Base-by-base conservation (phyloP, 2,329 filamentous ascomycete genomes). In the Alternaria angustiovoidea region DNA sequence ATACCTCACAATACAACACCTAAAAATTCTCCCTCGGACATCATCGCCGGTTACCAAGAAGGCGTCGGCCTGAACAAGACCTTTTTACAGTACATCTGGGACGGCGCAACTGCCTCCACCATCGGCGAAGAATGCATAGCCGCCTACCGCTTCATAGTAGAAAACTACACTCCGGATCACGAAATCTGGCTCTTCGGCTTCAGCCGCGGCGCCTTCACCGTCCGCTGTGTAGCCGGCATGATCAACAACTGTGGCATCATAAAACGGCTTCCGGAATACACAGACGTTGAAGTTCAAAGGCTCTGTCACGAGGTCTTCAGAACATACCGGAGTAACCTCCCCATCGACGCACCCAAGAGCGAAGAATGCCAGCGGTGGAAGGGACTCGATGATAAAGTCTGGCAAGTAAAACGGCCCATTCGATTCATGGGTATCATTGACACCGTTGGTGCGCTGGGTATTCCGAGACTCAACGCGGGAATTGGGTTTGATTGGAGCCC, bases 111-210 rank as follows among this genome's bases (percentile, higher is more conserved):
- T 0, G 76, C 75, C 0, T 74, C 74, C 2, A 67, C 71, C n/a
- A 77, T 78, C 39, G 71, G 69, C 32, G 68, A 74, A 7, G 76
- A 77, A 58, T 79, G 76, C 54, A 67, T 75, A 6, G 63, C 67
- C 22, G 73, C 75, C 2, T 79, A 79, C 66, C 67, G 68, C 11
- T 79, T 73, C 63, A 77, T 79, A 24, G 76, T 77, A 0, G 67
- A 77, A 22, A 59, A 78, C 54, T 79, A 71, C 51, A 72, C 69
- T 1, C 53, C 59, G 5, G 71, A 74, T 1, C 77, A 82, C 51
- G 79, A 80, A 11, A 81, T 83, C 42, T 83, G 79, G 67, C 64
- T 83, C 3, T 74, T 82, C 34, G 81, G 81, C 2, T 82, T 82
- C 65, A 81, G 79, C 6, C 73, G 81, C 39, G 81, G 81, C n/a